phyloP scores from a whole-genome alignment of 2,329 filamentous ascomycete genomes.

The Diplodia mutila region DNA sequence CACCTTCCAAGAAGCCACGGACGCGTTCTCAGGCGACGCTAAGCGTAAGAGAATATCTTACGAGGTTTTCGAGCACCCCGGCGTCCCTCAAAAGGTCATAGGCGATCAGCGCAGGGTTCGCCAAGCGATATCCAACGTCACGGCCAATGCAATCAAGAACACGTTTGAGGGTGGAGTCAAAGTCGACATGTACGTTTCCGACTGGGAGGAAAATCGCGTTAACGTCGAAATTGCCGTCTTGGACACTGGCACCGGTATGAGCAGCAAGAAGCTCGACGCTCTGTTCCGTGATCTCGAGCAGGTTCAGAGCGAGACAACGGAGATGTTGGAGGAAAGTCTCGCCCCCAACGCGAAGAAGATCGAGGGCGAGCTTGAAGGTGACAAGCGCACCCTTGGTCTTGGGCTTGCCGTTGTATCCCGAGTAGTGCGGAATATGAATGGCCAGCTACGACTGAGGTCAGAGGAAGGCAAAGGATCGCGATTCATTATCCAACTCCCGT shows the following conservation, averaged over 20 bases:
- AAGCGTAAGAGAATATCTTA: conserved; percentile 75
- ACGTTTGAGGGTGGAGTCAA: conserved; percentile 69
- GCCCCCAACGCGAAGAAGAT: conserved; percentile 38
- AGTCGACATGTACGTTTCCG: conserved; percentile 69
- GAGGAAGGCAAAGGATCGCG: conserved; percentile 80
- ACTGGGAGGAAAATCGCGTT: conserved; percentile 57
- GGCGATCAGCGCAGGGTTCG: conserved; percentile 81
- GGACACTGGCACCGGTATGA: conserved; percentile 74
- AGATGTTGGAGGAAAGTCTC: conserved; percentile 38
- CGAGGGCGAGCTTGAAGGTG: conserved; percentile 32
- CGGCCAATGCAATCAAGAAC: conserved; percentile 82
- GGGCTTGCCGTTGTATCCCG: conserved; percentile 88
- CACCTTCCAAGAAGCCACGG: conserved; percentile 77
- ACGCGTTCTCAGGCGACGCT: conserved; percentile 74
- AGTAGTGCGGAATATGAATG: conserved; percentile 87
- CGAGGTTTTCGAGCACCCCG: conserved; percentile 67
- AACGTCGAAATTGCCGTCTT: conserved; percentile 75
- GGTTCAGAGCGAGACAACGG: conserved; percentile 58
- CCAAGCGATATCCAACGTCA: conserved; percentile 80
- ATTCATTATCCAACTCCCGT: conserved; percentile 79
- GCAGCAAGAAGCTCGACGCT: conserved; percentile 58
- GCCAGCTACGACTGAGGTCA: conserved; percentile 81
- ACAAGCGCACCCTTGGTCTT: conserved; percentile 67
- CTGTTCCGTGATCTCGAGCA: conserved; percentile 67
- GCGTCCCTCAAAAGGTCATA: conserved; percentile 70